phyloP scores from a whole-genome alignment of 495 filamentous ascomycete genomes.

The Massariosphaeria phaeospora region DNA sequence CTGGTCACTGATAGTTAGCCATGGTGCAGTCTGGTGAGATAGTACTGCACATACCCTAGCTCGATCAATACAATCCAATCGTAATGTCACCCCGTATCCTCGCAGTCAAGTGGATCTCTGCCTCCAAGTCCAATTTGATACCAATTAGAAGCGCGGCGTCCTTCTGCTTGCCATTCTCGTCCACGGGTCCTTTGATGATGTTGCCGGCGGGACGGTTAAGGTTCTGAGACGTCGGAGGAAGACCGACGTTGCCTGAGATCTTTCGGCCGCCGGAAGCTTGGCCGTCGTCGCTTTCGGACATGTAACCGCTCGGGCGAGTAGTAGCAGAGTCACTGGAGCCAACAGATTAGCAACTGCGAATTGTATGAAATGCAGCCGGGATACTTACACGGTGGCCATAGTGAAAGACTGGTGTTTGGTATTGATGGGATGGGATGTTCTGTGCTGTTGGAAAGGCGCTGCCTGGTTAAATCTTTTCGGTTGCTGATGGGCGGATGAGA shows the following conservation, averaged over 20 bases:
- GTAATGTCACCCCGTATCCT: slow-evolving; percentile 45
- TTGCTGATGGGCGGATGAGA: slow-evolving; percentile 4
- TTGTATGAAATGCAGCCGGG: too few relatives aligned
- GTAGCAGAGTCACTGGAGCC: slow-evolving; percentile 12
- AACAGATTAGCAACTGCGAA: too few relatives aligned
- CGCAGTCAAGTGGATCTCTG: slow-evolving; percentile 47
- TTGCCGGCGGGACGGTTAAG: slow-evolving; percentile 43
- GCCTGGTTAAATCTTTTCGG: background rate
- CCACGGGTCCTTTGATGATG: slow-evolving; percentile 42
- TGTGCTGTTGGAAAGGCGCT: background rate
- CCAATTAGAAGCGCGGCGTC: slow-evolving; percentile 44
- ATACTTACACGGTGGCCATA: slow-evolving; percentile 24
- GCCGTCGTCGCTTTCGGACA: slow-evolving; percentile 30
- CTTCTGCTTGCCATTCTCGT: slow-evolving; percentile 45
- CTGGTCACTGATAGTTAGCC: too few relatives aligned
- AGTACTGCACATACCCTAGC: background rate
- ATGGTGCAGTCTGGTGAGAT: too few relatives aligned
- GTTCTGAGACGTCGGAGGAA: slow-evolving; percentile 41
- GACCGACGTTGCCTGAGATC: slow-evolving; percentile 32
- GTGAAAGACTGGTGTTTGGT: background rate
- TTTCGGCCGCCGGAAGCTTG: slow-evolving; percentile 30
- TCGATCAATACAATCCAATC: slow-evolving; percentile 30
- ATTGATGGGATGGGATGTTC: background rate
- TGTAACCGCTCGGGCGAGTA: slow-evolving; percentile 19
- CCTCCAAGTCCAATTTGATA: slow-evolving; percentile 48